phyloP scores from a whole-genome alignment of 2,329 filamentous ascomycete genomes.

The Drechslerella stenobrocha region DNA sequence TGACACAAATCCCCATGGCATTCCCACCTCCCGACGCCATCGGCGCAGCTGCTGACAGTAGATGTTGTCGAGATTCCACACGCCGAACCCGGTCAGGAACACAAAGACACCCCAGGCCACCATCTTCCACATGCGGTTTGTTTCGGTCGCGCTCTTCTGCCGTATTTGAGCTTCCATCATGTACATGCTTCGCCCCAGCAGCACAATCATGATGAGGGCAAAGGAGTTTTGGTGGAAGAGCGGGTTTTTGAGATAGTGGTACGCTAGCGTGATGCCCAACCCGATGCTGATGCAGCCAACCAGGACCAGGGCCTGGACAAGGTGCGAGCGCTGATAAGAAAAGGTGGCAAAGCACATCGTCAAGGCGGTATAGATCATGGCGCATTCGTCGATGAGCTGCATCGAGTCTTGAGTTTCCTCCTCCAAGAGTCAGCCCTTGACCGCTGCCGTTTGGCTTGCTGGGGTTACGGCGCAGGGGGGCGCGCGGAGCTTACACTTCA shows the following conservation, averaged over 20 bases:
- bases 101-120: slow-evolving; percentile 68
- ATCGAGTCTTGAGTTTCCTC: slow-evolving; percentile 59
- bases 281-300: slow-evolving; percentile 64
- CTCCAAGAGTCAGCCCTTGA: slow-evolving; percentile 1
- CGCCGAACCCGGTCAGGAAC: slow-evolving; percentile 73
- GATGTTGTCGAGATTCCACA: slow-evolving; percentile 80
- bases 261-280: slow-evolving; percentile 74
- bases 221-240: slow-evolving; percentile 81
- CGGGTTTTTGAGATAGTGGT: slow-evolving; percentile 80
- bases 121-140: slow-evolving; percentile 75
- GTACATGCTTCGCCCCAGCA: slow-evolving; percentile 74
- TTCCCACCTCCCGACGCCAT: slow-evolving; percentile 69
- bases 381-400: slow-evolving; percentile 65
- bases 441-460: background rate
- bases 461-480: background rate
- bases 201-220: slow-evolving; percentile 69
- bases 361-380: slow-evolving; percentile 66
- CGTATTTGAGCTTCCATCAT: slow-evolving; percentile 69
- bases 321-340: slow-evolving; percentile 65
- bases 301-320: slow-evolving; percentile 57
- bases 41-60: slow-evolving; percentile 68
- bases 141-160: slow-evolving; percentile 60
- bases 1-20: slow-evolving; percentile 78
- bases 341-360: slow-evolving; percentile 70
- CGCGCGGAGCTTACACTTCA: slow-evolving; percentile 60